phyloP scores from a whole-genome alignment of 225 moss, liverwort and hornwort genomes.

The Thuidium tamariscinum region DNA sequence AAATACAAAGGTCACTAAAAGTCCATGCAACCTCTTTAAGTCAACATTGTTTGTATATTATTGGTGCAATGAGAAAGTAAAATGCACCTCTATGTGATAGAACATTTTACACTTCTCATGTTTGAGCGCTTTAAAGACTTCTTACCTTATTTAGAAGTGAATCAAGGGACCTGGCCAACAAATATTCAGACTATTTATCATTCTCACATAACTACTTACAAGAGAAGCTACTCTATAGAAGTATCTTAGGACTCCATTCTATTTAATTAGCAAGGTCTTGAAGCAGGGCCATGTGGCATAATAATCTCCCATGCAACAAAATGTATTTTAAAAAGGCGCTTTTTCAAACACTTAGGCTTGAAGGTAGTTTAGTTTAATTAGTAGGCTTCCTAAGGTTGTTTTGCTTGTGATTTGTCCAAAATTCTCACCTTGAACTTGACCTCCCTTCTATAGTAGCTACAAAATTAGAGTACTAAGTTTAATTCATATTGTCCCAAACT shows the following conservation, averaged over 20 bases:
- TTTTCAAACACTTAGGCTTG: background rate
- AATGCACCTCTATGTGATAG: too few species aligned
- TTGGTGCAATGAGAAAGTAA: too few species aligned
- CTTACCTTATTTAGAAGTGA: background rate
- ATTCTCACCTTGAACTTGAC: too few species aligned
- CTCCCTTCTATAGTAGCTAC: too few species aligned
- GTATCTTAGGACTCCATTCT: background rate
- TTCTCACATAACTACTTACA: background rate
- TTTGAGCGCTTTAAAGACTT: background rate
- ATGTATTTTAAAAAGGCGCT: background rate
- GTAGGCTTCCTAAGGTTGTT: background rate
- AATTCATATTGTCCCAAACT: too few species aligned
- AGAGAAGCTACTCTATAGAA: background rate
- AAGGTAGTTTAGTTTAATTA: too few species aligned
- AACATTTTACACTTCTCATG: too few species aligned
- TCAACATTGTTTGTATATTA: too few species aligned
- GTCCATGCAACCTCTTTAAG: background rate
- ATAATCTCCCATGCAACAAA: background rate
- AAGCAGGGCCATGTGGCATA: background rate
- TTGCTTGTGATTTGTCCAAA: too few species aligned
- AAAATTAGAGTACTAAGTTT: too few species aligned
- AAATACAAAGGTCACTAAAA: background rate
- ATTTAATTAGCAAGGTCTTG: background rate
- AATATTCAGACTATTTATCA: background rate
- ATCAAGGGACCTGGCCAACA: background rate